Conservation (phyloP, 2,329 filamentous ascomycete genomes). For the Penicillium sp. region DNA sequence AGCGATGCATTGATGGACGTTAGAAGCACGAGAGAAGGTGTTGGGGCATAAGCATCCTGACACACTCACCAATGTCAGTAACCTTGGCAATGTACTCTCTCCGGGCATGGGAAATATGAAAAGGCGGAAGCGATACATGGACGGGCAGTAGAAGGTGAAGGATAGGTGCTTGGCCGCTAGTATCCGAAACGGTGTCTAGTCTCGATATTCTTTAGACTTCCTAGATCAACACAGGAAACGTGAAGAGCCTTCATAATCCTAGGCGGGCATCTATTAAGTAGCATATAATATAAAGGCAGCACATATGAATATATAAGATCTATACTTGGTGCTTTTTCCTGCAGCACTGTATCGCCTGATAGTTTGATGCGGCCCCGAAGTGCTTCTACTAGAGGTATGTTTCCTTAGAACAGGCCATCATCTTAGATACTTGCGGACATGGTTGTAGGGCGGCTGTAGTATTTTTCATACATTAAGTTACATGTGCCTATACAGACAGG, state of each 20-base stretch:
- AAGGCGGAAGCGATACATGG: slow-evolving; percentile 26
- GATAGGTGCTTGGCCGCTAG: slow-evolving; percentile 9
- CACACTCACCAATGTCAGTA: slow-evolving; percentile 15
- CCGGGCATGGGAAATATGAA: slow-evolving; percentile 15
- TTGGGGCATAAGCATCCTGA: slow-evolving; percentile 11
- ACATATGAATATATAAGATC: too few relatives aligned
- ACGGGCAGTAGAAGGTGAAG: slow-evolving; percentile 12
- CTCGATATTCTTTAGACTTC: slow-evolving; percentile 2
- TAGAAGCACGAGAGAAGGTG: slow-evolving; percentile 10
- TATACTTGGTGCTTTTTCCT: too few relatives aligned
- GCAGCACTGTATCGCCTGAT: too few relatives aligned
- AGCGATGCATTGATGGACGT: slow-evolving; percentile 13
- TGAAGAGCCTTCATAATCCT: slow-evolving; percentile 5
- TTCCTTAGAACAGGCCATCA: too few relatives aligned
- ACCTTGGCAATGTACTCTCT: slow-evolving; percentile 7
- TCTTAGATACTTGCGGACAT: too few relatives aligned
- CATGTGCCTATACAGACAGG: too few relatives aligned
- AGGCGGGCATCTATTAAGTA: too few relatives aligned
- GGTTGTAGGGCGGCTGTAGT: too few relatives aligned
- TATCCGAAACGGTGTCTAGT: slow-evolving; percentile 14
- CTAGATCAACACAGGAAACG: slow-evolving; percentile 13
- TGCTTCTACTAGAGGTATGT: too few relatives aligned
- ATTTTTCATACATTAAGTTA: too few relatives aligned
- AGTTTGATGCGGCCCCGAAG: too few relatives aligned
- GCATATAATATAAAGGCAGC: too few relatives aligned